phyloP scores from a whole-genome alignment of 2,329 filamentous ascomycete genomes.

The Epicoccum nigrum region DNA sequence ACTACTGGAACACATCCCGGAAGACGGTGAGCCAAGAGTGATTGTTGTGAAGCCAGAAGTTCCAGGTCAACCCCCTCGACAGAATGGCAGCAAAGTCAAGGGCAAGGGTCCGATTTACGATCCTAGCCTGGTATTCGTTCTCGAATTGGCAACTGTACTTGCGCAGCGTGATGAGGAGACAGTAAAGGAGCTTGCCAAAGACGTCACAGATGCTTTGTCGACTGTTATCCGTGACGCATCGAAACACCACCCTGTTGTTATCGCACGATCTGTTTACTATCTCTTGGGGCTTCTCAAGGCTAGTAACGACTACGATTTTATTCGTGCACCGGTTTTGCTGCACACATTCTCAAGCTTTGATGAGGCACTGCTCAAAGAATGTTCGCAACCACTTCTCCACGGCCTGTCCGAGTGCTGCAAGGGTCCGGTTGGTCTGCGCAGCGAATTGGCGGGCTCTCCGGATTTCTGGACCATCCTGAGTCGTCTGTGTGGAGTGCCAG shows the following conservation, averaged over 20 bases:
- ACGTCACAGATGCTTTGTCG: conserved; percentile 80
- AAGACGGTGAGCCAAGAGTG: conserved; percentile 78
- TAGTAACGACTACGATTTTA: conserved; percentile 89
- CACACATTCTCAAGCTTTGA: conserved; percentile 90
- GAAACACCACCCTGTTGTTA: conserved; percentile 79
- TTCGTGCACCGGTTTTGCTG: conserved; percentile 87
- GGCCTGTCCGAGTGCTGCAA: conserved; percentile 82
- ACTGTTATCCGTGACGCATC: conserved; percentile 78
- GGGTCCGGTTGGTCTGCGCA: conserved; percentile 76
- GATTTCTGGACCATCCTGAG: conserved; percentile 96
- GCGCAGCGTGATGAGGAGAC: conserved; percentile 77
- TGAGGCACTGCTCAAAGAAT: conserved; percentile 75
- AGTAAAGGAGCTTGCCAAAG: conserved; percentile 74
- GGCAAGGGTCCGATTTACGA: conserved; percentile 73
- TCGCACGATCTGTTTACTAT: conserved; percentile 86
- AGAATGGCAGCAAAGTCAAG: conserved; percentile 64
- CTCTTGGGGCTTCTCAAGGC: conserved; percentile 79
- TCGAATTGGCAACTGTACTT: conserved; percentile 86
- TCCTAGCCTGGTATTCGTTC: conserved; percentile 83
- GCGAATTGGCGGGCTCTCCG: conserved; percentile 92
- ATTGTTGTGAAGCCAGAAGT: conserved; percentile 91
- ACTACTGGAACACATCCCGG: conserved; percentile 82
- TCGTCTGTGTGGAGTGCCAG: conserved; percentile 70
- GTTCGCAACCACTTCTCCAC: conserved; percentile 75
- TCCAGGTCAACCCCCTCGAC: conserved; percentile 64